Evolutionary conservation across 2,329 filamentous ascomycete genomes (phyloP).

Genomic region (Orbilia brochopaga): DNA sequence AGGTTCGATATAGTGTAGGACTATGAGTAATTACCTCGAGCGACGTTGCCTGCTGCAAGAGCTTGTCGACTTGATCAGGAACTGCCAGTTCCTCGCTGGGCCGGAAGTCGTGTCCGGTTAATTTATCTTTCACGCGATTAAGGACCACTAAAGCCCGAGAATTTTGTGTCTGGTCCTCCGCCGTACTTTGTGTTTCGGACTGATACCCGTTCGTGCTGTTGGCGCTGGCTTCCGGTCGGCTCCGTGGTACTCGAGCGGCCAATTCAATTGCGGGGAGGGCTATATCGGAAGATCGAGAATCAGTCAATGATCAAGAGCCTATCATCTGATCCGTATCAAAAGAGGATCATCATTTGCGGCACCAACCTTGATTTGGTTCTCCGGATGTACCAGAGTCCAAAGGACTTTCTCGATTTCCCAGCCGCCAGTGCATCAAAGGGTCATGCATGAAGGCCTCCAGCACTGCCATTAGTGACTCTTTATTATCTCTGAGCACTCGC

Average conservation of each 20-base stretch:
- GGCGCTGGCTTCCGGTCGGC: slow-evolving; percentile 21
- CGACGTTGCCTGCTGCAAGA: slow-evolving; percentile 94
- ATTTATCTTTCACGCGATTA: slow-evolving; percentile 88
- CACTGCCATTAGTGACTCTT: slow-evolving; percentile 97
- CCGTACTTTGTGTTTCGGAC: slow-evolving; percentile 20
- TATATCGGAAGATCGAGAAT: not conserved
- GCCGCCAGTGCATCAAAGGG: slow-evolving; percentile 95
- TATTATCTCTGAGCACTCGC: slow-evolving; percentile 93
- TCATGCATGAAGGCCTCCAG: slow-evolving; percentile 99
- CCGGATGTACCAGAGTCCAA: slow-evolving; percentile 41
- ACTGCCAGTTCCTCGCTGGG: slow-evolving; percentile 81
- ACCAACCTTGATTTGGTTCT: slow-evolving; percentile 18
- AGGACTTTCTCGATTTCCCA: slow-evolving; percentile 60
- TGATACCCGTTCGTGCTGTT: slow-evolving; percentile 23
- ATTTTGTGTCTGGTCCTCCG: slow-evolving; percentile 65
- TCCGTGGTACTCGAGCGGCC: slow-evolving; percentile 9
- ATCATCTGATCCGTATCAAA: too few species aligned
- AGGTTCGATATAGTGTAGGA: not conserved
- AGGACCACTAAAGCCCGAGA: slow-evolving; percentile 90
- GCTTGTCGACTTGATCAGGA: slow-evolving; percentile 86
- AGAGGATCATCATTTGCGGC: too few species aligned
- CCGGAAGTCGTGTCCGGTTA: slow-evolving; percentile 93
- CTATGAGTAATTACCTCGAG: slow-evolving; percentile 66
- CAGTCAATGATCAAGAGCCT: too few species aligned
- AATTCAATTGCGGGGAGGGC: slow-evolving; percentile 13